phyloP scores from a whole-genome alignment of 768 basidiomycete genomes.

The Naganishia friedmannii region DNA sequence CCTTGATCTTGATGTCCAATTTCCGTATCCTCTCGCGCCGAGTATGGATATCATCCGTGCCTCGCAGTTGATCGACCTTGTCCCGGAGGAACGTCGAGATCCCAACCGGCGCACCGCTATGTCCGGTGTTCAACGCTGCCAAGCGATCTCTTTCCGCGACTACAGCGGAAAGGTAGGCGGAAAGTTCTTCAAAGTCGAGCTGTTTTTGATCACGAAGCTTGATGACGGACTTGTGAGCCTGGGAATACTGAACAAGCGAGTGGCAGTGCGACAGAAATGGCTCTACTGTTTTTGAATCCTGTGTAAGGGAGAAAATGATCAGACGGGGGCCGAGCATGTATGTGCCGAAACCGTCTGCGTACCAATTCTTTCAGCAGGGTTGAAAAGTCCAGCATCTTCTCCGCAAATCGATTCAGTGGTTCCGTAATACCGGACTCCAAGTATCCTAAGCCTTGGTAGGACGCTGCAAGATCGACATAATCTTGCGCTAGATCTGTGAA shows the following conservation, averaged over 20 bases:
- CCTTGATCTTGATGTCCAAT: conserved; percentile 89
- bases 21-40: conserved; percentile 91
- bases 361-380: conserved; percentile 81
- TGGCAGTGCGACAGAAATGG: conserved; percentile 87
- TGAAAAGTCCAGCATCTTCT: conserved; percentile 91
- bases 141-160: conserved; percentile 88
- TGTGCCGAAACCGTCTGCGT: conserved; percentile 38
- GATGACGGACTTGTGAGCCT: conserved; percentile 87
- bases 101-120: conserved; percentile 70
- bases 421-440: conserved; percentile 98
- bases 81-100: conserved; percentile 87
- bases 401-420: conserved; percentile 92
- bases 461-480: conserved; percentile 94
- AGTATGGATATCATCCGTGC: conserved; percentile 64
- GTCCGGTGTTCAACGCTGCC: conserved; percentile 82
- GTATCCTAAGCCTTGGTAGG: conserved; percentile 94
- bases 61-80: conserved; percentile 56
- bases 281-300: conserved; percentile 88
- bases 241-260: conserved; percentile 86
- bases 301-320: conserved; percentile 10
- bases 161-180: conserved; percentile 88
- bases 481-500: conserved; percentile 86
- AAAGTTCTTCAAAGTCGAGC: conserved; percentile 94
- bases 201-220: conserved; percentile 97
- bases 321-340: not conserved